These are phyloP conservation scores for Phaeosphaeriaceae sp. DNA, from an alignment of 2,329 filamentous ascomycete species.

Conservation along the genomic window DNA sequence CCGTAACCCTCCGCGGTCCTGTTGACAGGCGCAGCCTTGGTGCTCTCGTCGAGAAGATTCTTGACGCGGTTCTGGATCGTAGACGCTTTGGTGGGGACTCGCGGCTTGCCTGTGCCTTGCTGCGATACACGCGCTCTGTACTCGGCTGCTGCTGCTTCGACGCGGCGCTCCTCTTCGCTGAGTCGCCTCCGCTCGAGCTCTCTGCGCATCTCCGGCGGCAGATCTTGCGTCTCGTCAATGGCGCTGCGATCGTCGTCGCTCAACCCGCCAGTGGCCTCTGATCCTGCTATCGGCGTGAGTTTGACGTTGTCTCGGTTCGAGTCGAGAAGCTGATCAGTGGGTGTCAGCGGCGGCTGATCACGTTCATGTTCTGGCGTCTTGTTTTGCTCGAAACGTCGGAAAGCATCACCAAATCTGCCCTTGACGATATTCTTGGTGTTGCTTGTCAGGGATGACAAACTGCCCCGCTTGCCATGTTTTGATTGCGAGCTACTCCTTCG, in stretches of 20 bases:
- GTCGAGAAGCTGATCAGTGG: slow-evolving; percentile 32
- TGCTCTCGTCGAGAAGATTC: slow-evolving; percentile 79
- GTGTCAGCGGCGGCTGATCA: slow-evolving; percentile 34
- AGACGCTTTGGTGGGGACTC: slow-evolving; percentile 67
- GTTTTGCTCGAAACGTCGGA: slow-evolving; percentile 82
- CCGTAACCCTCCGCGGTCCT: slow-evolving; percentile 91
- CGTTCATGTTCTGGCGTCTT: slow-evolving; percentile 35
- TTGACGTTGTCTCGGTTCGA: slow-evolving; percentile 22
- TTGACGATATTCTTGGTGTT: slow-evolving; percentile 83
- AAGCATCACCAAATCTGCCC: slow-evolving; percentile 90
- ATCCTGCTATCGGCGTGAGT: slow-evolving; percentile 74
- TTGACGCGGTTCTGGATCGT: slow-evolving; percentile 93
- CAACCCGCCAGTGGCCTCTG: slow-evolving; percentile 72
- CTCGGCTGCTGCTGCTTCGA: slow-evolving; percentile 86
- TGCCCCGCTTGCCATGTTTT: slow-evolving; percentile 74
- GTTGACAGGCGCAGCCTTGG: slow-evolving; percentile 58
- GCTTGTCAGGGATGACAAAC: slow-evolving; percentile 72
- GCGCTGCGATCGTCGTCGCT: slow-evolving; percentile 73
- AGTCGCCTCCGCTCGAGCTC: slow-evolving; percentile 85
- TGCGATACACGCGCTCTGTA: slow-evolving; percentile 78
- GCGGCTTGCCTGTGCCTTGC: slow-evolving; percentile 58
- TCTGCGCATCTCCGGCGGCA: slow-evolving; percentile 86
- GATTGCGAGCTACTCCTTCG: slow-evolving; percentile 63
- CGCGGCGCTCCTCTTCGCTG: slow-evolving; percentile 86
- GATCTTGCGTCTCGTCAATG: slow-evolving; percentile 70